Base-by-base conservation (phyloP, 306 rosid species). In the Inga laurina region DNA sequence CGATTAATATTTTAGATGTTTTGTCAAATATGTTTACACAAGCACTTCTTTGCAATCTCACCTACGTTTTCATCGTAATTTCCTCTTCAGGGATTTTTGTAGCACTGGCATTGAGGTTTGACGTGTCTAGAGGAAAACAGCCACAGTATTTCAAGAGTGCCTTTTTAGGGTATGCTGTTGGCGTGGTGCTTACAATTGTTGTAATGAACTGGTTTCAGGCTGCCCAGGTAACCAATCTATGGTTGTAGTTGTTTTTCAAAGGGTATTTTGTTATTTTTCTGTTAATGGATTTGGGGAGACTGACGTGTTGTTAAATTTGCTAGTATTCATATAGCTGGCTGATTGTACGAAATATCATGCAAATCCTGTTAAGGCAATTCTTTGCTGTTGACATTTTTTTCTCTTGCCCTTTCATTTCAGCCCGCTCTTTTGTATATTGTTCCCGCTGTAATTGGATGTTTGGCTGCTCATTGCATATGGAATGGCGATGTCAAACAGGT, bases 201-300 rank as follows among this genome's bases (percentile, higher is more conserved):
- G 98, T 97, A 71, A 97, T 97, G 98, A 97, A 97, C 90, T 97
- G 99, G 99, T 97, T 92, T 91, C 98, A 94, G 88, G 98, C 99
- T 70, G 99, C 99, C 14, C 99, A 97, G 99, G 99, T 91, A 85
- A 93, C 81, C 73, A 72, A 68, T 82, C 49, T 61, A 46, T 87
- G 76, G 79, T 62, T 48, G 43, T 39, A 39, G 43, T 52, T 52
- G 21, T 57, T 57, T n/a, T 8, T 57, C 4, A 57, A 21, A 24
- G 66, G 14, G 83, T 76, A 71, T 73, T 75, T 72, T 27, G 10
- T 64, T 67, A 46, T 74, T 74, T 71, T 79, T 13, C 4, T 7
- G n/a, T 80, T 65, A 9, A 22, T 74, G 13, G 30, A 11, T 65
- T 61, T 43, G 10, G 62, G 76, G 54, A n/a, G 32, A 41, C 37